Conservation (phyloP, 1,284 basidiomycete species). For the Lentinus polychrous region DNA sequence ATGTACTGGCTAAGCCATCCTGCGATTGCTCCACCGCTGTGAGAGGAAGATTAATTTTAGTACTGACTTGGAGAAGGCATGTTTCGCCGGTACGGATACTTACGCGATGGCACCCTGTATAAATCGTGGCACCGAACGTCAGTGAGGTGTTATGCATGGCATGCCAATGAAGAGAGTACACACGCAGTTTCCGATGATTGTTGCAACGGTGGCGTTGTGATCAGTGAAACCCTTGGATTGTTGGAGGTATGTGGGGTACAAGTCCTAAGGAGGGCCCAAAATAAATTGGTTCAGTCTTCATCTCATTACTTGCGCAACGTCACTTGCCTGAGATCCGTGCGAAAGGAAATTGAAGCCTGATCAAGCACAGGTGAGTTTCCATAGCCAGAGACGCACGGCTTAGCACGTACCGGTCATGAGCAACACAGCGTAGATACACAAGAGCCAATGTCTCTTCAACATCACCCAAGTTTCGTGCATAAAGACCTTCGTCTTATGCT, state of each 20-base stretch:
- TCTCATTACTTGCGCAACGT: background rate
- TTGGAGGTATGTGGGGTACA: slow-evolving; percentile 78
- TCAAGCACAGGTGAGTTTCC: background rate
- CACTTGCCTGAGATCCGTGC: slow-evolving; percentile 66
- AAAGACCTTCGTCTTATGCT: slow-evolving; percentile 66
- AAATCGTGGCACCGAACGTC: slow-evolving; percentile 4
- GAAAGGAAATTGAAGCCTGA: slow-evolving; percentile 89
- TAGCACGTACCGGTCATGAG: slow-evolving; percentile 62
- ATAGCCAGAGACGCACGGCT: background rate
- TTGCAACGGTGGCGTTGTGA: slow-evolving; percentile 72
- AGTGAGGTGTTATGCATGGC: background rate
- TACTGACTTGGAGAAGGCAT: slow-evolving; percentile 6
- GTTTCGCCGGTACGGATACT: slow-evolving; percentile 17
- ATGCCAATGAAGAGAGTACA: slow-evolving; percentile 30
- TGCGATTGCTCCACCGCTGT: slow-evolving; percentile 68
- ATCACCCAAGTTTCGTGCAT: slow-evolving; percentile 66
- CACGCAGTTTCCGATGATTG: slow-evolving; percentile 87
- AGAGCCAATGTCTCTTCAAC: slow-evolving; percentile 79
- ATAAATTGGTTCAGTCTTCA: no score
- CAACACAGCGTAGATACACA: slow-evolving; percentile 80
- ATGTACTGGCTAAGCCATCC: slow-evolving; percentile 80
- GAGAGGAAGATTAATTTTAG: slow-evolving; percentile 21
- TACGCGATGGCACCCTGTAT: slow-evolving; percentile 70
- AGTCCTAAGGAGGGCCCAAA: slow-evolving; percentile 36
- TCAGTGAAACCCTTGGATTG: slow-evolving; percentile 50